Conservation (phyloP, 2,329 filamentous ascomycete species). For the Cladosporium sp. region DNA sequence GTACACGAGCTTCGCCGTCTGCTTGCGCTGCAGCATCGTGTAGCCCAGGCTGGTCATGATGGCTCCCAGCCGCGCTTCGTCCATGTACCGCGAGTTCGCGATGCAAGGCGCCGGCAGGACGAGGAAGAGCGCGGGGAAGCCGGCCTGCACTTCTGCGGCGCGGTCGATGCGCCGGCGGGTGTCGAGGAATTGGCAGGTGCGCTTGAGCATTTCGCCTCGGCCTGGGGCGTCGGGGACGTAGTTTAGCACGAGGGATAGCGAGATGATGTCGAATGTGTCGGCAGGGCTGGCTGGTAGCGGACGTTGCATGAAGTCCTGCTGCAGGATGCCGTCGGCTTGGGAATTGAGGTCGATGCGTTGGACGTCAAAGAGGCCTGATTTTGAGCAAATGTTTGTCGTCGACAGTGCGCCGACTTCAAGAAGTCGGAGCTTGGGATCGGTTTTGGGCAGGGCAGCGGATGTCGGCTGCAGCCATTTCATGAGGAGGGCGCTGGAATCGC, state of each 20-base stretch:
- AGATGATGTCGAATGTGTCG: slow-evolving; percentile 76
- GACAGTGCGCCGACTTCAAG: slow-evolving; percentile 88
- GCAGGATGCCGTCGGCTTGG: slow-evolving; percentile 69
- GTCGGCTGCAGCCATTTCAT: slow-evolving; percentile 49
- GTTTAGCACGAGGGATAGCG: slow-evolving; percentile 86
- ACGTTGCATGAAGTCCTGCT: slow-evolving; percentile 91
- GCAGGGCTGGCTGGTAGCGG: slow-evolving; percentile 55
- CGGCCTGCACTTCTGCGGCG: slow-evolving; percentile 16
- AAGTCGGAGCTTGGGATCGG: slow-evolving; percentile 48
- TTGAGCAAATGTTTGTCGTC: slow-evolving; percentile 75
- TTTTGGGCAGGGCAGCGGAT: not conserved
- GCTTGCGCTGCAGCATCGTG: slow-evolving; percentile 56
- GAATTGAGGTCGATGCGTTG: slow-evolving; percentile 86
- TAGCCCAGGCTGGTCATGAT: slow-evolving; percentile 80
- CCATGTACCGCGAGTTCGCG: slow-evolving; percentile 83
- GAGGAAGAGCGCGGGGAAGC: slow-evolving; percentile 71
- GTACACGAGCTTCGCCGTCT: slow-evolving; percentile 78
- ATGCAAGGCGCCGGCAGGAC: slow-evolving; percentile 86
- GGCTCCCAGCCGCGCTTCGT: slow-evolving; percentile 58
- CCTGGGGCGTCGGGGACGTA: slow-evolving; percentile 73
- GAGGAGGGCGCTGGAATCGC: slow-evolving; percentile 56
- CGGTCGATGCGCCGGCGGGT: slow-evolving; percentile 9
- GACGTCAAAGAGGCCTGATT: slow-evolving; percentile 63
- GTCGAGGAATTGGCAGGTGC: slow-evolving; percentile 65
- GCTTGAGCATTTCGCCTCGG: slow-evolving; percentile 78